Evolutionary conservation across 805 yeast species (phyloP).

Genomic region (Clavispora santaluciae): DNA sequence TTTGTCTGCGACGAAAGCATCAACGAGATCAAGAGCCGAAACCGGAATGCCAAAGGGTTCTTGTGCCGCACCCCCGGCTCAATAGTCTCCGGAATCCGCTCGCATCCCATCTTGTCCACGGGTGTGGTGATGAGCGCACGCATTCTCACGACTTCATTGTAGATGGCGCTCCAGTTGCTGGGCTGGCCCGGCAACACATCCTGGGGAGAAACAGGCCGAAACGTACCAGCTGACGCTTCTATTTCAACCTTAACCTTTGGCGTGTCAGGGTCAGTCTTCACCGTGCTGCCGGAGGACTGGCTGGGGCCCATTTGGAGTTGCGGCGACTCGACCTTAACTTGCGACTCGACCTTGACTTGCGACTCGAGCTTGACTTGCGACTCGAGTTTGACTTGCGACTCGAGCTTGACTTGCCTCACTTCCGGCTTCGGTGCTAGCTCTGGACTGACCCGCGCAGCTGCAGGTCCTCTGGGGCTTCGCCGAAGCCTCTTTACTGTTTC

Average conservation of each 20-base stretch:
- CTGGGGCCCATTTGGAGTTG: too few species aligned
- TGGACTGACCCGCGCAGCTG: neutral
- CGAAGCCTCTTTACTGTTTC: neutral
- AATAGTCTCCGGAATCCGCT: constrained; percentile 46
- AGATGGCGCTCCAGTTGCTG: constrained; percentile 49
- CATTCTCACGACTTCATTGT: constrained; percentile 61
- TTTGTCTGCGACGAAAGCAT: constrained; percentile 91
- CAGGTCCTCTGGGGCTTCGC: neutral
- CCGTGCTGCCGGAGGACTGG: too few species aligned
- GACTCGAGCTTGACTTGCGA: neutral
- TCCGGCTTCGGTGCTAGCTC: too few species aligned
- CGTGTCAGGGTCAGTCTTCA: neutral
- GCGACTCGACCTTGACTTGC: neutral
- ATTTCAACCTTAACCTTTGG: neutral
- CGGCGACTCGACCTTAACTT: too few species aligned
- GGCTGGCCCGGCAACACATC: constrained; percentile 10
- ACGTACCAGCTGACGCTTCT: constrained; percentile 8
- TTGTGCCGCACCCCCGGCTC: constrained; percentile 25
- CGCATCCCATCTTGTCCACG: constrained; percentile 87
- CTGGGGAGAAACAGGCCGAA: constrained; percentile 5
- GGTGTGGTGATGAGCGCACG: constrained; percentile 67
- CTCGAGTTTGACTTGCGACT: neutral
- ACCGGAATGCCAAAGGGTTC: constrained; percentile 46
- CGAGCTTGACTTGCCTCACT: neutral
- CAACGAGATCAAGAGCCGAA: constrained; percentile 71